Evolutionary conservation across 129 eudicot species (phyloP), one percentile per base, ranked within the genome.

Genomic region (Chrysanthemum lavandulifolium): DNA sequence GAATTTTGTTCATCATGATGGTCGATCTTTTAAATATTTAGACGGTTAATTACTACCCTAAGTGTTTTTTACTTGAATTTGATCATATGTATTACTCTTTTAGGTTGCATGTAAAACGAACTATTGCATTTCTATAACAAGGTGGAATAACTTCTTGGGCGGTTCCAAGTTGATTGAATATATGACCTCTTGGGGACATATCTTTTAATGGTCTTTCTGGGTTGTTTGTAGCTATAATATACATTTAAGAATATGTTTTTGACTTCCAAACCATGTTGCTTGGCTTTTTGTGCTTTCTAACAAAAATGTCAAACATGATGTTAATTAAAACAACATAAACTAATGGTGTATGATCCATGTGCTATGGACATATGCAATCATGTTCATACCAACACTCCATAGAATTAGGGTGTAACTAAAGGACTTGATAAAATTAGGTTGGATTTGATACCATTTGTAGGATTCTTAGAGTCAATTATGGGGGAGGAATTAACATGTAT

Each of bases 341-440:
- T 64, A 31, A 65, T 74, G 45, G 54, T 64, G 71, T 19, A 74
- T 65, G 25, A 33, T 33, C 65, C 65, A 59, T 47, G 76, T 59
- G 48, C 58, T 52, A 36, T 54, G 71, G 27, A 40, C 57, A 54
- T 54, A 52, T 40, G 45, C 16, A 53, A 65, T 31, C 72, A 33
- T 18, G 36, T 64, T 74, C 72, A 53, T 31, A 25, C 29, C 69
- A 27, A 49, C 62, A 60, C 21, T 25, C 16, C 57, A 4, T 73
- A 9, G 69, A 50, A 73, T 51, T 31, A 63, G 23, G n/a, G 0
- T 49, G 21, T 51, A 21, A 72, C 51, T 47, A 50, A 50, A 36
- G 61, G 51, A 49, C 40, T 27, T 5, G 21, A 50, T 25, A 6
- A 68, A 25, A 19, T 19, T 19, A 68, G 13, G 4, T 48, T 55